Evolutionary conservation across 768 basidiomycete species (phyloP), one percentile per base, ranked within the genome.

Genomic region (Lactarius sp.): DNA sequence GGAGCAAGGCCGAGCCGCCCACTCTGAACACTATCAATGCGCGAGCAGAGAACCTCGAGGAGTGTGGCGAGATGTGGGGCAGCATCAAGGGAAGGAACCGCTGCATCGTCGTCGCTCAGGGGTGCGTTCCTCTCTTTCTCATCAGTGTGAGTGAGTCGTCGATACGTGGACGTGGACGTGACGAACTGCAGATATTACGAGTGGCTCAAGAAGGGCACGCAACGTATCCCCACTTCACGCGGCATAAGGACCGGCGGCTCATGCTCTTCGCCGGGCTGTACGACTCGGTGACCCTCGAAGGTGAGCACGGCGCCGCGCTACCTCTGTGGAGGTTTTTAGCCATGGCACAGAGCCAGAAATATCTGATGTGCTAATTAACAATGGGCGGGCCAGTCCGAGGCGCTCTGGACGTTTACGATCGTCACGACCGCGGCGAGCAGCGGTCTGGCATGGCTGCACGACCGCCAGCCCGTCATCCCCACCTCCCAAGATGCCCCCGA

Each of bases 201-300:
- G 75, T 98, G 96, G 96, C 79, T 92, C 47, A 88, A 85, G 61
- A 92, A 88, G 72, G 89, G 87, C 56, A 89, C 86, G 70, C 79
- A 83, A 47, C 90, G 89, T 68, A 70, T 91, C 1, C 92, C 95
- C 0, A 96, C 71, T 94, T 93, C 69, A 86, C 83, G 41, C 90
- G 86, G 70, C 84, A 81, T 47, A 80, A 83, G 50, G 83, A 88
- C 61, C 77, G 77, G 22, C 77, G 75, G 56, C 69, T 95, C 3
- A 84, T 98, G 81, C 83, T 94, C 37, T 80, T 99, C 72, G 95
- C 95, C 1, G 95, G 94, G 1, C 75, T 98, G 1, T 97, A 90
- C 70, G 94, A 97, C 66, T 81, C 75, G 55, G 84, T 81, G 2
- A 74, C 81, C n/a, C 77, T 89, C 13, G 82, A 90, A 73, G 84